phyloP scores from a whole-genome alignment of 306 rosid species.

The Cucumis cinereus region DNA sequence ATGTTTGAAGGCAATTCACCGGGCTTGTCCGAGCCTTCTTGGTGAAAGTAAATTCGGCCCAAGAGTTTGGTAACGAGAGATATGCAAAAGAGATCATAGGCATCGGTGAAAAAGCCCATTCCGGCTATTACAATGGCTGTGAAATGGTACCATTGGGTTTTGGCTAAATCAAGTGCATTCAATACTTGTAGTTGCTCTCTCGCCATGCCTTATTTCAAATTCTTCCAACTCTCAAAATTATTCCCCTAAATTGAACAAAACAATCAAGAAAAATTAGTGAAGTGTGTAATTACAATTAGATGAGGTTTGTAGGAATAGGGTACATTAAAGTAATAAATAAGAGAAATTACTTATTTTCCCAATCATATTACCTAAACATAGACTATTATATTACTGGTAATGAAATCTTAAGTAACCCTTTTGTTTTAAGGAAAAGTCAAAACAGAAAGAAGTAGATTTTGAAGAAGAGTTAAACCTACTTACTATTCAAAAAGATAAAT shows the following conservation, averaged over 20 bases:
- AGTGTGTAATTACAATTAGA: no score
- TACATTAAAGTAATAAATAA: no score
- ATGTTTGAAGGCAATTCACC: conserved; percentile 63
- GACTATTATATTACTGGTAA: no score
- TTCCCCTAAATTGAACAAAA: background rate
- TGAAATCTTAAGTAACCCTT: no score
- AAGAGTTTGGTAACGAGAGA: conserved; percentile 75
- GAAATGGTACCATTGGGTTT: conserved; percentile 90
- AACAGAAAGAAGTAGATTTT: no score
- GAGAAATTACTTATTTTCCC: no score
- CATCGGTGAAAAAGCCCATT: conserved; percentile 86
- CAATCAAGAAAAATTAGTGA: background rate
- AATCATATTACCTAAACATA: no score
- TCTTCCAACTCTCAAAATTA: background rate
- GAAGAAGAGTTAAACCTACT: no score
- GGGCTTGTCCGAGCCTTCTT: conserved; percentile 24
- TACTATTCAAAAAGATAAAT: no score
- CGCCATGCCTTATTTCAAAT: conserved; percentile 26
- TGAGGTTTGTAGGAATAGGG: no score
- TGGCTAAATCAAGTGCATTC: conserved; percentile 67
- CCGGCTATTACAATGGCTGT: conserved; percentile 85
- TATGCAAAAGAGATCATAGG: conserved; percentile 84
- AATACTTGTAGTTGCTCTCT: conserved; percentile 43
- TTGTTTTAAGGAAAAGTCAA: no score
- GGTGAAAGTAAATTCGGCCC: conserved; percentile 58